Percentiles rank a stretch among this genome's conserved stretches.
Evolutionary conservation across 2,329 filamentous ascomycete species (phyloP).

Genomic region (Emergomyces orientalis): DNA sequence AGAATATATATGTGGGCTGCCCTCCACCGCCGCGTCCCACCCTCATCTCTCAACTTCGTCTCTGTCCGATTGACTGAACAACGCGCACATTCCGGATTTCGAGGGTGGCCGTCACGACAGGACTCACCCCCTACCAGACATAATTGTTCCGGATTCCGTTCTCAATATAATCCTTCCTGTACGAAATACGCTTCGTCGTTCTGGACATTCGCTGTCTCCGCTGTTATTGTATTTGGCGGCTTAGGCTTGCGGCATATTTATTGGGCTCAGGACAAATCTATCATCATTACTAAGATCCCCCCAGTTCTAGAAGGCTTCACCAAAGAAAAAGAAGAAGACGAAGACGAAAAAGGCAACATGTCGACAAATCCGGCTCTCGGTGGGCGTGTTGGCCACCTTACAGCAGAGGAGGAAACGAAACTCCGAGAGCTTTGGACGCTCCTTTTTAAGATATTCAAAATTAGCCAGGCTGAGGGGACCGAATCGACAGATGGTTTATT

Average conservation of each 20-base stretch:
- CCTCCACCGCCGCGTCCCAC: conserved; percentile 24
- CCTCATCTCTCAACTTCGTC: conserved; percentile 25
- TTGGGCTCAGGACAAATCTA: conserved; percentile 12
- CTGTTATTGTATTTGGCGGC: conserved; percentile 28
- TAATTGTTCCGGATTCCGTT: not conserved
- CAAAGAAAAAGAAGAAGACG: conserved; percentile 7
- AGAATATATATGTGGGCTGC: conserved; percentile 15
- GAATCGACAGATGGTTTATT: conserved; percentile 13
- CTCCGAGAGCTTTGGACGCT: conserved; percentile 77
- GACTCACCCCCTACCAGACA: not conserved
- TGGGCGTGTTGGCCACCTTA: conserved; percentile 77
- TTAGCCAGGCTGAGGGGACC: conserved; percentile 54
- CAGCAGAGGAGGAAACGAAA: conserved; percentile 79
- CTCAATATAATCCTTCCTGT: conserved; percentile 14
- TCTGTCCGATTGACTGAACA: conserved; percentile 15
- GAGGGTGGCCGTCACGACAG: not conserved
- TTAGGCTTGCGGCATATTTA: conserved; percentile 28
- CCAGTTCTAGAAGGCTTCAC: not conserved
- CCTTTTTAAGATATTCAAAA: conserved; percentile 63
- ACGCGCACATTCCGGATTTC: conserved; percentile 10
- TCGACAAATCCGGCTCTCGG: conserved; percentile 27
- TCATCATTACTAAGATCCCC: not conserved
- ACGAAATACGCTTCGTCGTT: conserved; percentile 28
- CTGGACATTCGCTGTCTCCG: conserved; percentile 30
- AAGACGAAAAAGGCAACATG: conserved; percentile 21